A percentile compares a stretch with the other conserved stretches of the same genome.
Conservation (phyloP, 2,329 filamentous ascomycete species). For the Escovopsis sp. region DNA sequence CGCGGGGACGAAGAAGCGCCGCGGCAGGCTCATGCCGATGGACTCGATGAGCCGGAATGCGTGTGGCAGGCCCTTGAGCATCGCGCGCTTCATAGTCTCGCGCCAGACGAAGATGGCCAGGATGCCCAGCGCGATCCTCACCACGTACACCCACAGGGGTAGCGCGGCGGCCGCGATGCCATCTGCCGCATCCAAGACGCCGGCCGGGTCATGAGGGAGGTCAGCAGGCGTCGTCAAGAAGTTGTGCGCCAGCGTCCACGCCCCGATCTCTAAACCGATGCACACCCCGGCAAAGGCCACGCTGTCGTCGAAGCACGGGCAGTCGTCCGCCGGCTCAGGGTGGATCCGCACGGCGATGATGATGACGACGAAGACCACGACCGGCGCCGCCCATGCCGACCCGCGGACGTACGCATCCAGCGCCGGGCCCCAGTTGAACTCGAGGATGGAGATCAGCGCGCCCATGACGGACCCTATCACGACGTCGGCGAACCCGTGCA, state of each 20-base stretch:
- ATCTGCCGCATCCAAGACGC: too few species aligned
- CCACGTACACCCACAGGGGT: slow-evolving; percentile 45
- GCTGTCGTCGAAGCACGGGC: slow-evolving; percentile 92
- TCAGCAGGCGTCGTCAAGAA: slow-evolving; percentile 22
- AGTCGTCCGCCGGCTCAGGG: slow-evolving; percentile 91
- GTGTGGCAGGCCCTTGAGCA: slow-evolving; percentile 67
- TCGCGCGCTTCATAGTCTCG: slow-evolving; percentile 69
- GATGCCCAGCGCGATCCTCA: slow-evolving; percentile 66
- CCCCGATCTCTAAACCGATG: slow-evolving; percentile 67
- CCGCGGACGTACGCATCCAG: slow-evolving; percentile 59
- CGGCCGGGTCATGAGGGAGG: slow-evolving; percentile 28
- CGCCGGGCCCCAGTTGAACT: slow-evolving; percentile 42
- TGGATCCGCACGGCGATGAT: slow-evolving; percentile 73
- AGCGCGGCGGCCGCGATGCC: slow-evolving; percentile 48
- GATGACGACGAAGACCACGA: slow-evolving; percentile 49
- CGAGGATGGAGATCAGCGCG: slow-evolving; percentile 42
- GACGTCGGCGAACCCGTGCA: slow-evolving; percentile 95
- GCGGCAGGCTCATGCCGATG: slow-evolving; percentile 62
- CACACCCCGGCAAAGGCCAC: slow-evolving; percentile 85
- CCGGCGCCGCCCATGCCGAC: slow-evolving; percentile 47
- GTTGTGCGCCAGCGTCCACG: slow-evolving; percentile 63
- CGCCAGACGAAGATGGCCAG: slow-evolving; percentile 79
- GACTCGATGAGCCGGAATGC: slow-evolving; percentile 76
- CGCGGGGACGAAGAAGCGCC: slow-evolving; percentile 81
- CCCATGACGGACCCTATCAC: slow-evolving; percentile 66